Base-by-base conservation (phyloP, 2,329 filamentous ascomycete genomes). In the Trichoderma atrobrunneum region DNA sequence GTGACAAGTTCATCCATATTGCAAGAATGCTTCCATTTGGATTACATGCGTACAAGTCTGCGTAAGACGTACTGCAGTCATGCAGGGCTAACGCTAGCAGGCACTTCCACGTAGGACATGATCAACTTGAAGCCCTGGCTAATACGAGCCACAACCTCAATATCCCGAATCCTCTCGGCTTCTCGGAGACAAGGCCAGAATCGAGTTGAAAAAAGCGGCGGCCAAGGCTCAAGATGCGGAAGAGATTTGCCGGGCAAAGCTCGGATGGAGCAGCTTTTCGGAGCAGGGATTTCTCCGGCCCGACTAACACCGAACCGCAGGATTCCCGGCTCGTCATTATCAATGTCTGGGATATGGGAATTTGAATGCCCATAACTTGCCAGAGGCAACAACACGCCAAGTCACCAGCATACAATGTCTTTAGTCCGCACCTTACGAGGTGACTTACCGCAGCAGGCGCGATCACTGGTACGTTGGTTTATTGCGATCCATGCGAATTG, bases 381-480 rank as follows among this genome's bases (percentile, higher is more conserved):
- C 56, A 63, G 63, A 36, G 30, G 56, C 70, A 68, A 60, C 73
- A 39, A 34, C 57, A 76, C 72, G 76, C 61, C 66, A 65, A 21
- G 57, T 12, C 48, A 73, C 79, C 81, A 74, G 79, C 83, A 70
- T 70, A 80, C 60, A 75, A 84, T 84, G 82, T 83, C 82, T 73
- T 79, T 79, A 73, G 80, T 80, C 70, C 77, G 77, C 65, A 78
- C 78, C 72, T 74, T 83, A 71, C 87, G 85, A 78, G 87, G 87
- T 80, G 85, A 88, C 74, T 82, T 87, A 81, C 85, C 87, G 73
- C 85, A 87, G 75, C 87, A 89, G 82, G 86, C 86, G 71, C 84
- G 87, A 78, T 89, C 87, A 74, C 79, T 89, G 78, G 87, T 89
- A 79, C 80, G 86, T 82, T 39, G 28, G 26, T 3, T 16, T 5